phyloP scores from a whole-genome alignment of 2,329 filamentous ascomycete species.

The Cryphonectria nitschkei region DNA sequence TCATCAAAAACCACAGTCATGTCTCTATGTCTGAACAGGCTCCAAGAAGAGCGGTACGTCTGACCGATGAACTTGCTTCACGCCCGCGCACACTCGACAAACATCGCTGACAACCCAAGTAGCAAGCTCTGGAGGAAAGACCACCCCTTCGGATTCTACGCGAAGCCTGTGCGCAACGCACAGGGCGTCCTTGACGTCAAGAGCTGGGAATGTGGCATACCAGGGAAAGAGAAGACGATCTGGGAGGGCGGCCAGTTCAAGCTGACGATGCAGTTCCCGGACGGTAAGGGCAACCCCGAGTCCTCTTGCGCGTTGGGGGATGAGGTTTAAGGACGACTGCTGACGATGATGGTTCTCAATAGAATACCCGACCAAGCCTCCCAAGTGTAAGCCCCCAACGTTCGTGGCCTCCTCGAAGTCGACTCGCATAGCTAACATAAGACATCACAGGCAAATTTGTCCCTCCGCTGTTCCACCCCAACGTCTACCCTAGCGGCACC shows the following conservation, averaged over 20 bases:
- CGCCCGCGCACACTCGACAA: background rate
- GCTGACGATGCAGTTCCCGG: slow-evolving; percentile 87
- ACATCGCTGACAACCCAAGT: slow-evolving; percentile 16
- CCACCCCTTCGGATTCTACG: slow-evolving; percentile 97
- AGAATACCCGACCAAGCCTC: slow-evolving; percentile 99
- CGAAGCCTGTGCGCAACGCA: slow-evolving; percentile 79
- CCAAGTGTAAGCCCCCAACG: slow-evolving; percentile 77
- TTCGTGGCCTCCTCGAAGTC: slow-evolving; percentile 1
- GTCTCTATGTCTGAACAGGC: slow-evolving; percentile 85
- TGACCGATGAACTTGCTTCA: background rate
- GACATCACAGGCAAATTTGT: slow-evolving; percentile 82
- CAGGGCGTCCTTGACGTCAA: slow-evolving; percentile 88
- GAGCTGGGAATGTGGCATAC: slow-evolving; percentile 94
- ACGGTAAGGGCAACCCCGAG: slow-evolving; percentile 67
- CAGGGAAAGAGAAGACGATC: slow-evolving; percentile 93
- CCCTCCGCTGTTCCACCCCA: slow-evolving; percentile 95
- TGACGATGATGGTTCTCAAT: slow-evolving; percentile 32
- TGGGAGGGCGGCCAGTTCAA: slow-evolving; percentile 99
- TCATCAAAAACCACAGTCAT: slow-evolving; percentile 50
- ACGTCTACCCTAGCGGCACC: slow-evolving; percentile 97
- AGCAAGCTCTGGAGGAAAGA: slow-evolving; percentile 98
- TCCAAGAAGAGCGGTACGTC: slow-evolving; percentile 83
- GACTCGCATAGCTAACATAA: slow-evolving; percentile 3
- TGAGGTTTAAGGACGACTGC: slow-evolving; percentile 13
- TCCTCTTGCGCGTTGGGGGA: background rate